These are phyloP conservation scores for Stephania cephalantha DNA, from an alignment of 164 flowering plant genomes.

Conservation along the genomic window DNA sequence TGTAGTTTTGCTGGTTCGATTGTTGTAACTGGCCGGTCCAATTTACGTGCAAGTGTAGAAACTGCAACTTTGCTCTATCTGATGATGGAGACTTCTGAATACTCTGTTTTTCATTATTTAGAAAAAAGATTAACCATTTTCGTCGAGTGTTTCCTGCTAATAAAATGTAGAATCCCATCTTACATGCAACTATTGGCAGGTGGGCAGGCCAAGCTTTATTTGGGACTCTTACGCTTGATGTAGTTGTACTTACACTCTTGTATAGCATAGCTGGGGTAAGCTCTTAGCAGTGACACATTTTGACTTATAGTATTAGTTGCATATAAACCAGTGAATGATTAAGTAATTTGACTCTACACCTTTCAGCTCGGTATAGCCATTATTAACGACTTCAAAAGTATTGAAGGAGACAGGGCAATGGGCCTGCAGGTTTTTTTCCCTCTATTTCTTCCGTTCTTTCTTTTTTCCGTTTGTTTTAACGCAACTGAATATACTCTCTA, in stretches of 20 bases:
- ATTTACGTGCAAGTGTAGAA: background rate
- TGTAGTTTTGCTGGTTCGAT: background rate
- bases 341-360: conserved; percentile 7
- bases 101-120: background rate
- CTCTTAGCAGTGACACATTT: background rate
- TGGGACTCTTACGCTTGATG: conserved; percentile 88
- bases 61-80: background rate
- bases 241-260: conserved; percentile 79
- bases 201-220: conserved; percentile 99
- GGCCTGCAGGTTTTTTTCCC: conserved; percentile 68
- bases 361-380: conserved; percentile 92
- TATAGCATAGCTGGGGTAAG: conserved; percentile 96
- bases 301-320: background rate
- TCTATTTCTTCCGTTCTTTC: background rate
- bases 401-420: conserved; percentile 90
- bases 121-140: background rate
- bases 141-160: background rate
- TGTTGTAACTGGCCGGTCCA: background rate
- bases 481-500: background rate
- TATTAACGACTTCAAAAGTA: conserved; percentile 93
- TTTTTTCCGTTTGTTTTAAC: background rate
- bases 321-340: background rate
- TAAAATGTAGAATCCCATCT: background rate
- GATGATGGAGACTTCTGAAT: background rate
- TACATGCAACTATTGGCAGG: conserved; percentile 31